Evolutionary conservation across 1,139 yeast genomes (phyloP).

Genomic region (Saccharomyces hybrid): DNA sequence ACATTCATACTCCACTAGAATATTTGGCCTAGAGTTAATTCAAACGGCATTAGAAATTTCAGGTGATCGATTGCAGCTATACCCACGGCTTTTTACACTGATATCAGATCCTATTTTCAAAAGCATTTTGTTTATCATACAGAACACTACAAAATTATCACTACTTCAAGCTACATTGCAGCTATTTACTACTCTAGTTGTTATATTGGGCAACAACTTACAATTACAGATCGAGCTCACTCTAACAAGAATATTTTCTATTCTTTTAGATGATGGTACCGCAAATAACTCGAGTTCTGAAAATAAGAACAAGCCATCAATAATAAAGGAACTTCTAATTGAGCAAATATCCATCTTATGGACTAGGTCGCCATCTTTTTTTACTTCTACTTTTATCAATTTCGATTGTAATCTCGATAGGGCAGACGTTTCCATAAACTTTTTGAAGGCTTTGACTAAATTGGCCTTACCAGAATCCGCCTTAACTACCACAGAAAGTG

Average conservation of each 20-base stretch:
- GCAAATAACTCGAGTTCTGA: conserved; percentile 16
- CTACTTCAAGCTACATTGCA: conserved; percentile 70
- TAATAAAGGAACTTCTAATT: conserved; percentile 68
- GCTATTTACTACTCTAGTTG: conserved; percentile 59
- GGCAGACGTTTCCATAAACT: conserved; percentile 64
- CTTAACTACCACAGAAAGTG: conserved; percentile 64
- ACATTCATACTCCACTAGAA: conserved; percentile 80
- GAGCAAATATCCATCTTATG: conserved; percentile 79
- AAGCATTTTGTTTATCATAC: conserved; percentile 70
- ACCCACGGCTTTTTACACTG: conserved; percentile 57
- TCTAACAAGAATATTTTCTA: conserved; percentile 48
- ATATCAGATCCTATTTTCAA: conserved; percentile 77
- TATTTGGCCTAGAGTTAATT: conserved; percentile 70
- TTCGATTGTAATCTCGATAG: conserved; percentile 91
- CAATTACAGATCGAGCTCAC: conserved; percentile 65
- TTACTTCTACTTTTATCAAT: conserved; percentile 67
- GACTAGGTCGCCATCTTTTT: conserved; percentile 75
- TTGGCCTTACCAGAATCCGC: conserved; percentile 80
- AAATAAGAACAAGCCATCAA: conserved; percentile 32
- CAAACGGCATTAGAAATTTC: conserved; percentile 77
- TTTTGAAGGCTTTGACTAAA: conserved; percentile 64
- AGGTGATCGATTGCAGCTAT: conserved; percentile 58
- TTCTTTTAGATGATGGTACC: conserved; percentile 38
- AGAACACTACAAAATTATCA: conserved; percentile 56
- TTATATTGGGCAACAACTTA: conserved; percentile 50